phyloP scores from a whole-genome alignment of 208 protist genomes.

The Herpetomonas samuelpessoai region DNA sequence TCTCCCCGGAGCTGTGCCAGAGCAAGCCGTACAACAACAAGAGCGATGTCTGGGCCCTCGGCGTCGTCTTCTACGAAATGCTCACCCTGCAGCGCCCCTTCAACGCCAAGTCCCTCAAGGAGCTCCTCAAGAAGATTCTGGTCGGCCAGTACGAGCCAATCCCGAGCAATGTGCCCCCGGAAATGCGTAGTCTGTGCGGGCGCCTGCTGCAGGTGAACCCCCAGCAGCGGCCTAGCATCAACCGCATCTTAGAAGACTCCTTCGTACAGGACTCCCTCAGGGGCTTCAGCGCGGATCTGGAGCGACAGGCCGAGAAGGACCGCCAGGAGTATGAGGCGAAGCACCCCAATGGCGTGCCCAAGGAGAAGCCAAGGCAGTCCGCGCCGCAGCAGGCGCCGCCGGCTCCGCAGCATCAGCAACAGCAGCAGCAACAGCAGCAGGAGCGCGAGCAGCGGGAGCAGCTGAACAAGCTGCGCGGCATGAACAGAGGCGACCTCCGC shows the following conservation, averaged over 20 bases:
- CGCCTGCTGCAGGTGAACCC: conserved; percentile 84
- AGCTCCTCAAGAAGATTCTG: conserved; percentile 90
- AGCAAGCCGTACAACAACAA: conserved; percentile 95
- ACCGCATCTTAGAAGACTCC: conserved; percentile 81
- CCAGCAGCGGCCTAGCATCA: conserved; percentile 81
- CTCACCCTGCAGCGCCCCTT: conserved; percentile 90
- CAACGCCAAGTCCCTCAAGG: conserved; percentile 85
- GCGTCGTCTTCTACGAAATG: conserved; percentile 90
- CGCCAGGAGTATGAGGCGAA: conserved; percentile 71
- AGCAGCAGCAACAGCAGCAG: conserved; percentile 49
- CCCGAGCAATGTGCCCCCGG: conserved; percentile 59
- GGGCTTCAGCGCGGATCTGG: conserved; percentile 79
- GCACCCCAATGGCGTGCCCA: conserved; percentile 21
- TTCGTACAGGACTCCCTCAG: conserved; percentile 85
- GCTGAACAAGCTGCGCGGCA: conserved; percentile 88
- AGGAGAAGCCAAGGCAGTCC: conserved; percentile 4
- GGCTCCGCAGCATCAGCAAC: conserved; percentile 10
- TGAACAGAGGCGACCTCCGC: conserved; percentile 82
- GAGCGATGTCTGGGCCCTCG: conserved; percentile 92
- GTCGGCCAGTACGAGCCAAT: conserved; percentile 87
- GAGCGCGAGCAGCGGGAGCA: conserved; percentile 90
- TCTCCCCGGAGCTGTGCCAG: conserved; percentile 95
- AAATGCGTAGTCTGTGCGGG: conserved; percentile 79
- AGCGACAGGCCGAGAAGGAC: conserved; percentile 83
- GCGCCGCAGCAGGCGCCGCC: conserved; percentile 9